phyloP scores from a whole-genome alignment of 1,139 yeast species.

The Kodamaea sp. region DNA sequence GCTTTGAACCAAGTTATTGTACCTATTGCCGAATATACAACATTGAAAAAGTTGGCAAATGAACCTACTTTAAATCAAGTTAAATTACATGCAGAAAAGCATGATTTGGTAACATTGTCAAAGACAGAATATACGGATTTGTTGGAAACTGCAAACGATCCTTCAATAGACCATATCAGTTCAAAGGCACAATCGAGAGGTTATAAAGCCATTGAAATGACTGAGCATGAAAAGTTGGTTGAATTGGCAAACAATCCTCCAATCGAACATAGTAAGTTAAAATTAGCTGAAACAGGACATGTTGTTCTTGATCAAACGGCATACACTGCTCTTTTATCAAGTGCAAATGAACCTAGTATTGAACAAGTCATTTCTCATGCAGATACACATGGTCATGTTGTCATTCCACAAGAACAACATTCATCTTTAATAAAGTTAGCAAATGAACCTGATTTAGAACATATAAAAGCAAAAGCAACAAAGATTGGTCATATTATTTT shows the following conservation, averaged over 20 bases:
- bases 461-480: slow-evolving; percentile 16
- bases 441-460: slow-evolving; percentile 29
- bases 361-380: slow-evolving; percentile 15
- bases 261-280: slow-evolving; percentile 27
- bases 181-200: slow-evolving; percentile 14
- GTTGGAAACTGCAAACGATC: slow-evolving; percentile 33
- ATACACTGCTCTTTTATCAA: slow-evolving; percentile 3
- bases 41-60: slow-evolving; percentile 22
- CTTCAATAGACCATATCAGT: slow-evolving; percentile 16
- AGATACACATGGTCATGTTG: background rate
- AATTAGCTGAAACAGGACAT: slow-evolving; percentile 28
- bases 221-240: slow-evolving; percentile 17
- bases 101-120: slow-evolving; percentile 33
- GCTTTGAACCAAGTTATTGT: slow-evolving; percentile 13
- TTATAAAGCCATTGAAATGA: slow-evolving; percentile 11
- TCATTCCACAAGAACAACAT: slow-evolving; percentile 7
- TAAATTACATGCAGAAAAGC: slow-evolving; percentile 33
- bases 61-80: slow-evolving; percentile 34
- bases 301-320: slow-evolving; percentile 11
- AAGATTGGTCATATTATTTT: slow-evolving; percentile 10
- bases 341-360: slow-evolving; percentile 18
- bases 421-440: slow-evolving; percentile 14
- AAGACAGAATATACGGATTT: slow-evolving; percentile 35
- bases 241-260: slow-evolving; percentile 15
- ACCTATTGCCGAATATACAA: slow-evolving; percentile 12